These are phyloP conservation scores for Mucor irregularis DNA, from an alignment of 371 early-diverging fungal species.

Conservation along the genomic window DNA sequence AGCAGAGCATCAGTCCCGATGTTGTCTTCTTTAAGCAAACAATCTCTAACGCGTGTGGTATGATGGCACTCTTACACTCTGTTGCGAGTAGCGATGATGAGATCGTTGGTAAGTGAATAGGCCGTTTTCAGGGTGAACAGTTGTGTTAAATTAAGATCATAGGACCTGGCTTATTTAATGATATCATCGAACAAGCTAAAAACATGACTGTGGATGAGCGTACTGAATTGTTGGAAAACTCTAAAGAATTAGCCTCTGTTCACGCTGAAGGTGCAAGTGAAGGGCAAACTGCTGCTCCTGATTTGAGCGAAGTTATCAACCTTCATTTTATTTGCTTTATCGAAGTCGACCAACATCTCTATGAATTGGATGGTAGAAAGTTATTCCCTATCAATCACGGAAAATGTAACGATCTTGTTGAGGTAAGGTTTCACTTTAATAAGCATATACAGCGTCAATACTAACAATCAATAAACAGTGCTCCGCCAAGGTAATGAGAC, in stretches of 20 bases:
- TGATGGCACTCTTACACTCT: constrained; percentile 79
- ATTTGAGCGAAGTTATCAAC: constrained; percentile 53
- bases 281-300: constrained; percentile 78
- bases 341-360: constrained; percentile 70
- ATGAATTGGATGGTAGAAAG: constrained; percentile 87
- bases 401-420: constrained; percentile 55
- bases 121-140: too few species aligned
- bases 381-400: constrained; percentile 86
- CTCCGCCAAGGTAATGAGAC: constrained; percentile 61
- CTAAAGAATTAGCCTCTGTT: constrained; percentile 53
- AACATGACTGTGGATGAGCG: constrained; percentile 69
- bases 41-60: constrained; percentile 91
- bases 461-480: constrained; percentile 36
- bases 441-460: background rate
- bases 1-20: constrained; percentile 55
- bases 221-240: constrained; percentile 67
- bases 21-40: constrained; percentile 84
- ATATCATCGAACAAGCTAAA: constrained; percentile 60
- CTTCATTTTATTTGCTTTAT: constrained; percentile 88
- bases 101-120: constrained; percentile 28
- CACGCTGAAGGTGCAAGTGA: constrained; percentile 60
- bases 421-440: constrained; percentile 27
- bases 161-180: constrained; percentile 62
- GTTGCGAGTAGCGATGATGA: constrained; percentile 64
- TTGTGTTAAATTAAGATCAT: background rate